These are phyloP conservation scores for Teunomyces panamensis DNA, from an alignment of 805 yeast species.

Conservation along the genomic window DNA sequence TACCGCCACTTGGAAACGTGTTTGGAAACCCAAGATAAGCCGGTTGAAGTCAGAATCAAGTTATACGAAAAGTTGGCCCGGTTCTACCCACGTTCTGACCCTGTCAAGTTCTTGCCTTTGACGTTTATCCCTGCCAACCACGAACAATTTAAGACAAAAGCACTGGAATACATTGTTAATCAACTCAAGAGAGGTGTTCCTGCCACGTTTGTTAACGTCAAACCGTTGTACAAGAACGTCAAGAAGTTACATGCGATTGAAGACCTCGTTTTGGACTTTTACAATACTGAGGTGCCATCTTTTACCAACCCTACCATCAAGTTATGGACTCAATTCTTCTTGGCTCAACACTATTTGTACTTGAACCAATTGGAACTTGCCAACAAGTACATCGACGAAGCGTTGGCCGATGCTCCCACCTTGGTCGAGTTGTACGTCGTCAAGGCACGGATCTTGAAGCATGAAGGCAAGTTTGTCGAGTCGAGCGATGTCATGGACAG, in stretches of 20 bases:
- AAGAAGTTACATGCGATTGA: constrained; percentile 44
- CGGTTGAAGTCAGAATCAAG: constrained; percentile 49
- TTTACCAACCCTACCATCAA: constrained; percentile 41
- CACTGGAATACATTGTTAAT: constrained; percentile 51
- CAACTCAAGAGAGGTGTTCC: constrained; percentile 84
- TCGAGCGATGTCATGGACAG: constrained; percentile 68
- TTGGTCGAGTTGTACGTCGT: constrained; percentile 76
- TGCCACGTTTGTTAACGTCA: constrained; percentile 80
- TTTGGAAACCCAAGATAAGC: constrained; percentile 42
- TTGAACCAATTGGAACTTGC: constrained; percentile 56
- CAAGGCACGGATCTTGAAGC: constrained; percentile 79
- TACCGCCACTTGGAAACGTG: constrained; percentile 66
- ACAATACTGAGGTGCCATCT: constrained; percentile 25
- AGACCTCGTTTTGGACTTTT: constrained; percentile 51
- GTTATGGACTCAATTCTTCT: constrained; percentile 72
- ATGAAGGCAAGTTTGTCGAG: constrained; percentile 53
- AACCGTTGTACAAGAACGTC: constrained; percentile 63
- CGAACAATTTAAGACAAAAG: constrained; percentile 46
- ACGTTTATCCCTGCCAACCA: constrained; percentile 58
- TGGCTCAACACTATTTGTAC: constrained; percentile 73
- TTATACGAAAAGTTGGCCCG: constrained; percentile 63
- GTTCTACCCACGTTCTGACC: constrained; percentile 82
- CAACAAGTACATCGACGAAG: constrained; percentile 52
- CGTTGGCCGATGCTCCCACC: constrained; percentile 75
- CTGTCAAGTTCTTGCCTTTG: constrained; percentile 76